Percentiles rank a stretch among this genome's conserved stretches.
Conservation (phyloP, 2,329 filamentous ascomycete species). For the Rutstroemia sp. region DNA sequence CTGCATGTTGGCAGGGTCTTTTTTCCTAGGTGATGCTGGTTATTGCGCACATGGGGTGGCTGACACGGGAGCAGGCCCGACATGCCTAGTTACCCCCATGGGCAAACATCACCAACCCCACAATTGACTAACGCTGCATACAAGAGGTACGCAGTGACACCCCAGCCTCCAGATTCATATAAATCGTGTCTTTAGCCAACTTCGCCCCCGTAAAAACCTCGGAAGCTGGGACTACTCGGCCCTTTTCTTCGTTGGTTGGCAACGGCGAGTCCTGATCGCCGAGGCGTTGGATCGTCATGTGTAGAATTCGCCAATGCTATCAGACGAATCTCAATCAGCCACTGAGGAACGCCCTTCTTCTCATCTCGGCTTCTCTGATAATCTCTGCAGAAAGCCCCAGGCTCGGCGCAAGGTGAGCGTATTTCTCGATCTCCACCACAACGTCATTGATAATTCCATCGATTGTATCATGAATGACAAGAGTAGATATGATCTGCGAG, state of each 20-base stretch:
- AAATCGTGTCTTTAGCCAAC: background rate
- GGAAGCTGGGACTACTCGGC: background rate
- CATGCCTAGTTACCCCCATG: background rate
- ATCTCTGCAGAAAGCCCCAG: conserved; percentile 71
- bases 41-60: background rate
- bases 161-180: background rate
- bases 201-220: background rate
- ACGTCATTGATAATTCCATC: conserved; percentile 74
- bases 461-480: conserved; percentile 54
- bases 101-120: background rate
- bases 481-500: conserved; percentile 51
- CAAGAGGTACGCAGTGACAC: background rate
- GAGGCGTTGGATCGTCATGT: no score
- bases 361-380: conserved; percentile 68
- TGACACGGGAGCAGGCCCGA: background rate
- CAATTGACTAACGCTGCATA: background rate
- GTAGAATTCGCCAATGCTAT: background rate
- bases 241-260: background rate
- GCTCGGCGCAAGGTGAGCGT: conserved; percentile 69
- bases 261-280: no score
- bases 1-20: no score
- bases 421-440: conserved; percentile 66
- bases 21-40: no score
- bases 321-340: conserved; percentile 18
- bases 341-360: conserved; percentile 54